These are phyloP conservation scores for Kwoniella shandongensis DNA, from an alignment of 768 basidiomycete species.

Conservation along the genomic window DNA sequence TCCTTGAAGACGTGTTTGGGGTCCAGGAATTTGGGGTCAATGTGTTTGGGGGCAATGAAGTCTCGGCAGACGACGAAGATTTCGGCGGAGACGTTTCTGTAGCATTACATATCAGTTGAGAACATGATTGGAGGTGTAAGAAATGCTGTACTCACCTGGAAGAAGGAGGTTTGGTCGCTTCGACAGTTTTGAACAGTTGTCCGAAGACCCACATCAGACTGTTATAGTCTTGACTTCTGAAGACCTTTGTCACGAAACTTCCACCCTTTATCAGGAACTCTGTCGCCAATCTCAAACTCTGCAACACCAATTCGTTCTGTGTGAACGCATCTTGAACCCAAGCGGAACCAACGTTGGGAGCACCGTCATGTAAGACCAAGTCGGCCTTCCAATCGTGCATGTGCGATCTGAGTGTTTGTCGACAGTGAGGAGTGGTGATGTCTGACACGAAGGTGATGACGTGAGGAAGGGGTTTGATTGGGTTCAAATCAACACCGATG, in stretches of 20 bases:
- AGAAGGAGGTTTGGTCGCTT: constrained; percentile 97
- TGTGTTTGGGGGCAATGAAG: constrained; percentile 88
- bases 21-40: constrained; percentile 97
- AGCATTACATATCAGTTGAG: not conserved
- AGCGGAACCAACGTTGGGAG: constrained; percentile 97
- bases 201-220: constrained; percentile 98
- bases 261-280: constrained; percentile 92
- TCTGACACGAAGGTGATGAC: constrained; percentile 89
- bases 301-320: constrained; percentile 93
- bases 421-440: constrained; percentile 89
- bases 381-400: constrained; percentile 99
- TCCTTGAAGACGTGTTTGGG: constrained; percentile 98
- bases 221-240: constrained; percentile 97
- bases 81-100: constrained; percentile 96
- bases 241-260: constrained; percentile 96
- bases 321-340: constrained; percentile 99
- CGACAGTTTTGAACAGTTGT: constrained; percentile 92
- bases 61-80: constrained; percentile 98
- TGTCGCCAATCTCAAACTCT: constrained; percentile 90
- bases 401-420: constrained; percentile 77
- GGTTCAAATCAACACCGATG: constrained; percentile 90
- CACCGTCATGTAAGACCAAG: constrained; percentile 96
- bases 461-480: constrained; percentile 92
- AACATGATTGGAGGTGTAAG: not conserved
- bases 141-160: constrained; percentile 66